Percentiles rank a stretch among this genome's conserved stretches.
These are phyloP conservation scores for Phytophthora hybrid DNA, from an alignment of 352 stramenopile genomes.

Conservation along the genomic window DNA sequence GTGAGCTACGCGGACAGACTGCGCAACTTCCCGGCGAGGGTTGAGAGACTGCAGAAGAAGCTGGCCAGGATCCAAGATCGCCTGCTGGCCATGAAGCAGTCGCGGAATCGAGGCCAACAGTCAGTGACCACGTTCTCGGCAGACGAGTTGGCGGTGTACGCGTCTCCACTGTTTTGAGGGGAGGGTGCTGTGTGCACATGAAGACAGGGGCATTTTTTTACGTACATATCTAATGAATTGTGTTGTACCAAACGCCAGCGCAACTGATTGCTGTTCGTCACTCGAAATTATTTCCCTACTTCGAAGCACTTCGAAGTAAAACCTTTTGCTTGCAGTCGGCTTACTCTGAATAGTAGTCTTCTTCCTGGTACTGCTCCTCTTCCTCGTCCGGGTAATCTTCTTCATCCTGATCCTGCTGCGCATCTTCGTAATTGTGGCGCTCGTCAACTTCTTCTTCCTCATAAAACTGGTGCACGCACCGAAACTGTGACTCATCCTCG, in stretches of 20 bases:
- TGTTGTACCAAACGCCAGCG: conserved; percentile 6
- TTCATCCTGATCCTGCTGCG: conserved; percentile 18
- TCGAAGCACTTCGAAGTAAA: background rate
- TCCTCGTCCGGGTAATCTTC: conserved; percentile 37
- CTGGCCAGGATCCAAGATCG: conserved; percentile 73
- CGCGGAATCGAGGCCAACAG: conserved; percentile 42
- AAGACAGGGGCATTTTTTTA: conserved; percentile 1
- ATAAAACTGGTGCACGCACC: conserved; percentile 22
- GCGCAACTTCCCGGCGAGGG: conserved; percentile 67
- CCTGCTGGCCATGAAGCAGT: conserved; percentile 68
- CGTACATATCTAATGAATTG: conserved; percentile 38
- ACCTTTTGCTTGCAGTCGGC: background rate
- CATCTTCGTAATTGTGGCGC: conserved; percentile 29
- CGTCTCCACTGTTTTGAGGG: conserved; percentile 61
- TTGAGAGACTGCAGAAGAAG: conserved; percentile 76
- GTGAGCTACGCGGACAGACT: conserved; percentile 80
- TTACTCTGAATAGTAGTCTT: conserved; percentile 22
- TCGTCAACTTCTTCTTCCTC: conserved; percentile 42
- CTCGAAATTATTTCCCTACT: no score
- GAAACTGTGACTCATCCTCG: conserved; percentile 27
- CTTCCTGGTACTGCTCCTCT: conserved; percentile 31
- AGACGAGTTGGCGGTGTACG: conserved; percentile 34
- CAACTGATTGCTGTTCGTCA: no score
- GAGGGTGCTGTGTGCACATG: background rate
- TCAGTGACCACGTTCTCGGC: conserved; percentile 39